phyloP scores from a whole-genome alignment of 441 rosid genomes.

The Gossypium schwendimanii region DNA sequence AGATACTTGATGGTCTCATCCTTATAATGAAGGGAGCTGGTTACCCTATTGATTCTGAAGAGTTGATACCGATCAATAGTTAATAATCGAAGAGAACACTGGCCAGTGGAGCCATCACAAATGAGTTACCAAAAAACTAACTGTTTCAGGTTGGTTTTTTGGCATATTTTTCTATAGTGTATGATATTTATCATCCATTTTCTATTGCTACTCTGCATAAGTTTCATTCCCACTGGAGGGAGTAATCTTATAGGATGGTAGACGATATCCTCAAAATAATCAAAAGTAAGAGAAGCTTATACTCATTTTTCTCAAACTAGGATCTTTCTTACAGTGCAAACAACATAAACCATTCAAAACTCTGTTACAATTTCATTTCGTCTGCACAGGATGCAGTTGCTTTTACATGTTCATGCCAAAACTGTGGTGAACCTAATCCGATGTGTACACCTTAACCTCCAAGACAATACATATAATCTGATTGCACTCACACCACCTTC shows the following conservation, averaged over 20 bases:
- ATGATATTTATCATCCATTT: background rate
- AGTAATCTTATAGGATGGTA: background rate
- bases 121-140: background rate
- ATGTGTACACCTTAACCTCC: background rate
- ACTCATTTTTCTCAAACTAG: background rate
- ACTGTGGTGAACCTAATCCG: background rate
- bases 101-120: background rate
- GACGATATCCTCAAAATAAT: background rate
- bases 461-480: background rate
- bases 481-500: background rate
- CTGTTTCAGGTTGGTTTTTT: background rate
- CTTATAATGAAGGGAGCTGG: constrained; percentile 38
- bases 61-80: constrained; percentile 12
- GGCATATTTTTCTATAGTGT: background rate
- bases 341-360: background rate
- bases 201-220: background rate
- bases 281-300: background rate
- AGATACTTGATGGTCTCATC: constrained; percentile 40
- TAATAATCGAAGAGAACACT: background rate
- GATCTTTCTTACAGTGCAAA: background rate
- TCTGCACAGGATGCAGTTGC: background rate
- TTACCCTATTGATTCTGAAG: constrained; percentile 19
- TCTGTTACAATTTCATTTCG: background rate
- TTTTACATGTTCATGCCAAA: background rate
- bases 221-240: background rate